Conservation (phyloP, 2,329 filamentous ascomycete genomes). For the Septoria petroselini region DNA sequence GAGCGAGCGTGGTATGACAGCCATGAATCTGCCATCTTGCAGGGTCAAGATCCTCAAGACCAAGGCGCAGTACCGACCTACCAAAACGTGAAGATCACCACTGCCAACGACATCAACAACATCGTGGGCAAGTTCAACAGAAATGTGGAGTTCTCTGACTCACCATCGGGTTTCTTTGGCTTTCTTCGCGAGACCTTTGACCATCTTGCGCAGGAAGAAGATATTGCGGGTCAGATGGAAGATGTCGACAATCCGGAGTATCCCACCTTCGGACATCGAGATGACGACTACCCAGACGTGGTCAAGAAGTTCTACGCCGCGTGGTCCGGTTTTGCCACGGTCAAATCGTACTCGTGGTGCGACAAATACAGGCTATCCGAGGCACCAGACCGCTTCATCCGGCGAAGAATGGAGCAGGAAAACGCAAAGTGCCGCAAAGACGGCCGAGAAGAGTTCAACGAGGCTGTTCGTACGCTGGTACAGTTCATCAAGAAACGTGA, state of each 20-base stretch:
- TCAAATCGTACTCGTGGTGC: slow-evolving; percentile 84
- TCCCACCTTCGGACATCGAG: slow-evolving; percentile 76
- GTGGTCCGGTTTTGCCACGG: slow-evolving; percentile 80
- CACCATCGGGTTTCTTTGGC: slow-evolving; percentile 79
- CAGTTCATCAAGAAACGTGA: slow-evolving; percentile 89
- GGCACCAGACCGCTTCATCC: slow-evolving; percentile 77
- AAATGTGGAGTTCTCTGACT: slow-evolving; percentile 74
- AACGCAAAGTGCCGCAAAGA: slow-evolving; percentile 83
- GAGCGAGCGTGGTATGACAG: slow-evolving; percentile 98
- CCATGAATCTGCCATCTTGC: slow-evolving; percentile 80
- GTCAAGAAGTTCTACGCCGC: slow-evolving; percentile 76
- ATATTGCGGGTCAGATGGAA: slow-evolving; percentile 68
- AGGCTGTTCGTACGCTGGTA: slow-evolving; percentile 81
- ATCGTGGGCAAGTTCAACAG: slow-evolving; percentile 79
- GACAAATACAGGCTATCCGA: slow-evolving; percentile 80
- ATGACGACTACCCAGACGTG: slow-evolving; percentile 70
- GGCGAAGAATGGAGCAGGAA: slow-evolving; percentile 90
- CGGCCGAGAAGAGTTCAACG: slow-evolving; percentile 83
- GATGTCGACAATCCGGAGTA: slow-evolving; percentile 62
- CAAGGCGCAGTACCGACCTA: slow-evolving; percentile 58
- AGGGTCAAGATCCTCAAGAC: slow-evolving; percentile 55
- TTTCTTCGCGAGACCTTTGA: slow-evolving; percentile 74
- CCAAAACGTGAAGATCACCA: slow-evolving; percentile 71
- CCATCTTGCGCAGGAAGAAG: slow-evolving; percentile 75
- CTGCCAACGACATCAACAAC: slow-evolving; percentile 71